A percentile compares a stretch with the other conserved stretches of the same genome.
phyloP scores from a whole-genome alignment of 179 eudicot species.

The Pouteria campechiana region DNA sequence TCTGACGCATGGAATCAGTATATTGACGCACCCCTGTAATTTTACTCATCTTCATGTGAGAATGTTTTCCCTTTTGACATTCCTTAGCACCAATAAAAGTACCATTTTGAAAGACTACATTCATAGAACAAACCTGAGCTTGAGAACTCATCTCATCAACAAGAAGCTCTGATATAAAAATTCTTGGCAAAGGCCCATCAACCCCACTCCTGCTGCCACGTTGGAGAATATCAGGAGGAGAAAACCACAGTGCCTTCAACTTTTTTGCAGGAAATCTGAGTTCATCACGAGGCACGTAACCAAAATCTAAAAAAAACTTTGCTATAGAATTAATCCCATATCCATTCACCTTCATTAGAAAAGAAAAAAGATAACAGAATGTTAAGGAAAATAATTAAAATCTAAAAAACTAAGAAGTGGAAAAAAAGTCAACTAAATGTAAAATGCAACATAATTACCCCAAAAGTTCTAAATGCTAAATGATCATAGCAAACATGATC shows the following conservation, averaged over 20 bases:
- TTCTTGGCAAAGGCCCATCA: constrained; percentile 84
- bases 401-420: neutral
- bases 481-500: constrained; percentile 80
- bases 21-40: too few species aligned
- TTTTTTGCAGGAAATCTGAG: constrained; percentile 89
- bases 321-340: constrained; percentile 95
- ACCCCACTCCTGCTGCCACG: constrained; percentile 44
- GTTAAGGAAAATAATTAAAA: neutral
- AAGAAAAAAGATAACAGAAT: neutral
- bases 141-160: constrained; percentile 85
- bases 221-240: constrained; percentile 46
- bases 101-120: too few species aligned
- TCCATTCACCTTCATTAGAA: constrained; percentile 47
- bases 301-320: constrained; percentile 63
- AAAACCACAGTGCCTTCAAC: constrained; percentile 87
- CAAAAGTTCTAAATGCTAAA: constrained; percentile 88
- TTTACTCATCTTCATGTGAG: too few species aligned
- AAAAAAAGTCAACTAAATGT: neutral
- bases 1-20: too few species aligned
- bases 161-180: constrained; percentile 91
- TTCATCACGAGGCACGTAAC: constrained; percentile 70
- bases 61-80: too few species aligned
- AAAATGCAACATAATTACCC: constrained; percentile 47
- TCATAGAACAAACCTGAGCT: constrained; percentile 45
- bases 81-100: too few species aligned